Evolutionary conservation across 805 yeast genomes (phyloP).

Genomic region (Sugiyamaella valdiviana): DNA sequence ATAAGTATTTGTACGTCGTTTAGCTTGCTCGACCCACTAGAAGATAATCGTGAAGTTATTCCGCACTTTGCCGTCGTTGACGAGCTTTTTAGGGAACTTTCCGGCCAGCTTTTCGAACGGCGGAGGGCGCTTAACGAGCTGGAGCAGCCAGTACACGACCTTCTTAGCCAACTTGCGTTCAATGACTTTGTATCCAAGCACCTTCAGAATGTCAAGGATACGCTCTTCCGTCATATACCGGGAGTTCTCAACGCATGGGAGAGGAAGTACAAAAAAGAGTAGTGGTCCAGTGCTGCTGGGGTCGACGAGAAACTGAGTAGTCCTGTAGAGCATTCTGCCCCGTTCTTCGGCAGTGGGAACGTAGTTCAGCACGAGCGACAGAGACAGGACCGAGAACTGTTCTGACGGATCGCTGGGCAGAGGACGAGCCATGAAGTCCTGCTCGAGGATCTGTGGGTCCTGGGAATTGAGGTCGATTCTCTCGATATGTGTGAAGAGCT

Average conservation of each 20-base stretch:
- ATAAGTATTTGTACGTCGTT: too few species aligned
- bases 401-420: constrained; percentile 39
- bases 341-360: constrained; percentile 67
- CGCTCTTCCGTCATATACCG: constrained; percentile 55
- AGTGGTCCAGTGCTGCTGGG: constrained; percentile 27
- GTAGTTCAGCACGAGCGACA: constrained; percentile 83
- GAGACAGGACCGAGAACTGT: constrained; percentile 61
- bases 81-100: constrained; percentile 40
- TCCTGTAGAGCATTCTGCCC: constrained; percentile 69
- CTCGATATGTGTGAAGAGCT: constrained; percentile 44
- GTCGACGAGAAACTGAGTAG: constrained; percentile 47
- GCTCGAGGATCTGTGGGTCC: constrained; percentile 61
- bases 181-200: constrained; percentile 52
- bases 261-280: constrained; percentile 77
- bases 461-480: constrained; percentile 80
- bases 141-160: constrained; percentile 63
- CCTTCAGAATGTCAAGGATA: constrained; percentile 42
- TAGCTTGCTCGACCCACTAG: too few species aligned
- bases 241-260: constrained; percentile 80
- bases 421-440: constrained; percentile 79
- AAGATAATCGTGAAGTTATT: constrained; percentile 63
- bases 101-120: constrained; percentile 33
- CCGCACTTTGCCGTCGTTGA: constrained; percentile 51
- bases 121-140: constrained; percentile 18
- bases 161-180: constrained; percentile 57